phyloP scores from a whole-genome alignment of 2,329 filamentous ascomycete genomes.

The Scleromitrula shiraiana region DNA sequence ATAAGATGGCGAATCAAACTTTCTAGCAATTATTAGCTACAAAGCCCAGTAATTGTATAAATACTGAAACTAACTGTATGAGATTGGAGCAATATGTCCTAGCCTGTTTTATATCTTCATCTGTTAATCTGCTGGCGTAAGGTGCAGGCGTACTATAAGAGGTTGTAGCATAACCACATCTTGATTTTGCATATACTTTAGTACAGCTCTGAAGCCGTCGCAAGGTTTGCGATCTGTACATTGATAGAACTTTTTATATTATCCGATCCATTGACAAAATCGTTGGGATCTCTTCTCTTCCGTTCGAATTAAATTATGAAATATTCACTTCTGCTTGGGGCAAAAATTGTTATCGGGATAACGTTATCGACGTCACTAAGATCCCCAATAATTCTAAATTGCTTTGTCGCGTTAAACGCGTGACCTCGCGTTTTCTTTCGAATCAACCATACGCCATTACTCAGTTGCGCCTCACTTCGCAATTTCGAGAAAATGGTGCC shows the following conservation, averaged over 20 bases:
- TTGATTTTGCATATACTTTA: constrained; percentile 9
- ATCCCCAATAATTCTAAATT: constrained; percentile 4
- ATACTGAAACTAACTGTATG: constrained; percentile 24
- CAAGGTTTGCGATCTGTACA: constrained; percentile 5
- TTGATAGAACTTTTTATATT: neutral
- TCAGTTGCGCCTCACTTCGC: neutral
- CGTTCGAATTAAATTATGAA: too few relatives aligned
- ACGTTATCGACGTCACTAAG: constrained; percentile 13
- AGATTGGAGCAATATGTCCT: constrained; percentile 30
- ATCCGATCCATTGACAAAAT: neutral
- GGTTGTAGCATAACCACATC: constrained; percentile 27
- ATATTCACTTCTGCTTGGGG: neutral
- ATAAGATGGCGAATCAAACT: constrained; percentile 83
- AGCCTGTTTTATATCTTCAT: constrained; percentile 28
- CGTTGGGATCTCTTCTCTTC: too few relatives aligned
- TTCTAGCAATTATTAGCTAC: constrained; percentile 42
- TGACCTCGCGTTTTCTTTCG: constrained; percentile 20
- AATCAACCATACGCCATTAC: constrained; percentile 4
- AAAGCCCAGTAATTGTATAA: neutral
- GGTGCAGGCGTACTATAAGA: constrained; percentile 28
- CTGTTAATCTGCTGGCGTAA: constrained; percentile 26
- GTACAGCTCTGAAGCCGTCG: constrained; percentile 18
- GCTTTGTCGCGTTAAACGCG: constrained; percentile 13
- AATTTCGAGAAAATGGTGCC: neutral
- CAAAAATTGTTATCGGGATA: neutral